Base-by-base conservation (phyloP, 306 rosid species). In the Pueraria montana region DNA sequence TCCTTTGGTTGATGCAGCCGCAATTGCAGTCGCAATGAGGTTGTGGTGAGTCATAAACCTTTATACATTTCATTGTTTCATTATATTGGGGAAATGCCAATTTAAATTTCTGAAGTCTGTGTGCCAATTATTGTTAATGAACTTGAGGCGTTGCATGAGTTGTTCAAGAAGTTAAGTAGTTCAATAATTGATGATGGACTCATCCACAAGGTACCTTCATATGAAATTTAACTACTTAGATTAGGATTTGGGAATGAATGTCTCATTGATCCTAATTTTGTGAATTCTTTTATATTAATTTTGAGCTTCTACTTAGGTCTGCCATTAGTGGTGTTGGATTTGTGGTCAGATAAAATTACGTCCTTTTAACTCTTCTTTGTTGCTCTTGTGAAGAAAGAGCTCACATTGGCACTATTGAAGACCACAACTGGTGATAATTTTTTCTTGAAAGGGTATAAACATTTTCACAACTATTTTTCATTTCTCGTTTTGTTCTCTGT, bases 371-470 rank as follows among this genome's bases (percentile, higher is more conserved):
- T 74, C 43, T 26, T 72, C 70, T 26, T 82, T 56, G 70, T 43
- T 82, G 69, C 6, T 87, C 17, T 64, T 86, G 18, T 87, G 87
- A 86, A 92, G 97, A 93, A 92, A 86, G 93, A 91, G 80, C 97
- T 91, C 40, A 70, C 85, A 56, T 81, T 89, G 89, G 92, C 97
- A 71, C 82, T 92, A 18, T 45, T 92, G 72, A 86, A 85, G 65
- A 84, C 86, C 77, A 3, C 84, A 1, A 63, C 61, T 1, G 80
- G 87, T 27, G 89, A 93, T 68, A 93, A 91, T 81, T 93, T 82
- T 89, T 91, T 81, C 90, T 93, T 59, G 95, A 91, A 36, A 91
- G 94, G 89, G 95, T 93, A 84, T 72, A 75, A 76, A 48, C 80
- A 42, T 48, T 59, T n/a, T 40, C 23, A 52, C 1, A 1, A 4